Evolutionary conservation across 2,329 filamentous ascomycete genomes (phyloP).

Genomic region (Mycogone perniciosa): DNA sequence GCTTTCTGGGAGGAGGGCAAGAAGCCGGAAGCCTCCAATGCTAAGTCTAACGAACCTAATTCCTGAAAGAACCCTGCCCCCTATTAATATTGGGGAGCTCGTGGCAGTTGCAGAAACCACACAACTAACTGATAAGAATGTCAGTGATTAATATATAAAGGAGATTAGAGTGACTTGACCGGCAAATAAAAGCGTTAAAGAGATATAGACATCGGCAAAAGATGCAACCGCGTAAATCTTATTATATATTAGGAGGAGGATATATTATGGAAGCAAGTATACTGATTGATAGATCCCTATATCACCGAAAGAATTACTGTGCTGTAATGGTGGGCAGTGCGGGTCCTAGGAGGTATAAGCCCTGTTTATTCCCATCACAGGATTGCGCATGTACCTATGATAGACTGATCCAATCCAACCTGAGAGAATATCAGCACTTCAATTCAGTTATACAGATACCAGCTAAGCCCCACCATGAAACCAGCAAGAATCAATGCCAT

Average conservation of each 20-base stretch:
- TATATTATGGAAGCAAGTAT: slow-evolving; percentile 2
- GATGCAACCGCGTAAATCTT: neutral
- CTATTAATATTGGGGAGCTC: neutral
- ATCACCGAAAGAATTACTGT: neutral
- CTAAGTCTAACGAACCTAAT: slow-evolving; percentile 1
- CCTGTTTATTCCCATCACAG: neutral
- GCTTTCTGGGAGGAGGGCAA: neutral
- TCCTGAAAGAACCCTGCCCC: neutral
- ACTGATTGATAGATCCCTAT: slow-evolving; percentile 1
- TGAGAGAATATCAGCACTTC: neutral
- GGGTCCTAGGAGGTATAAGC: neutral
- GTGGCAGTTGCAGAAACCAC: neutral
- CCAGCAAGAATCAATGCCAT: slow-evolving; percentile 2
- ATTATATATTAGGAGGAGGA: neutral
- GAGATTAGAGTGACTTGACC: no score
- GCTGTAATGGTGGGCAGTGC: slow-evolving; percentile 1
- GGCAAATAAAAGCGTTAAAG: neutral
- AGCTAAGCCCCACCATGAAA: neutral
- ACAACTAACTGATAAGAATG: neutral
- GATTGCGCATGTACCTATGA: slow-evolving; percentile 1
- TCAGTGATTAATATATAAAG: no score
- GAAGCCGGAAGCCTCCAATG: slow-evolving; percentile 3
- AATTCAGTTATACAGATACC: neutral
- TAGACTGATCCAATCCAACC: slow-evolving; percentile 4
- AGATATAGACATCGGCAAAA: neutral